Evolutionary conservation across 2,329 filamentous ascomycete genomes (phyloP).

Genomic region (Diaporthe capsici): DNA sequence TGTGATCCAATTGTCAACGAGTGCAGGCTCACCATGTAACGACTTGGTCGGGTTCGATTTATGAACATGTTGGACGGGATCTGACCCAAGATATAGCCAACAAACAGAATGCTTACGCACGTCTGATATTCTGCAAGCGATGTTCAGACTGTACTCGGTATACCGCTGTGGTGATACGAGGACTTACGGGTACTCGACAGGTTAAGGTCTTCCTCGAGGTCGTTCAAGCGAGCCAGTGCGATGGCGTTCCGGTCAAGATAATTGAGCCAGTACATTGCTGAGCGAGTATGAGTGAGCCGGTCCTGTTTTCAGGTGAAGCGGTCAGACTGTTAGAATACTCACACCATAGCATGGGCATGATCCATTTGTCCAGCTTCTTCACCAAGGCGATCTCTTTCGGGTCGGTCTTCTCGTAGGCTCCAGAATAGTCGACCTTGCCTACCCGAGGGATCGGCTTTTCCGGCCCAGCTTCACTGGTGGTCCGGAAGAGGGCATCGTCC

Average conservation of each 20-base stretch:
- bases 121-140: conserved; percentile 59
- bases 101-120: conserved; percentile 64
- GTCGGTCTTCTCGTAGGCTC: conserved; percentile 47
- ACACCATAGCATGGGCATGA: conserved; percentile 56
- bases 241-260: conserved; percentile 68
- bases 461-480: conserved; percentile 20
- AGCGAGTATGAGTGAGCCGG: not conserved
- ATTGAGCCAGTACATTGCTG: conserved; percentile 35
- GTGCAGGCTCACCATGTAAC: conserved; percentile 57
- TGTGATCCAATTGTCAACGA: conserved; percentile 56
- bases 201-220: conserved; percentile 65
- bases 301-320: not conserved
- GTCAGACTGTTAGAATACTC: not conserved
- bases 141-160: not conserved
- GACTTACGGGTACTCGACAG: conserved; percentile 54
- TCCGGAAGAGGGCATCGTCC: conserved; percentile 22
- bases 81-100: conserved; percentile 54
- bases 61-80: conserved; percentile 47
- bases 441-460: conserved; percentile 17
- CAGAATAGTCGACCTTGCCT: conserved; percentile 23
- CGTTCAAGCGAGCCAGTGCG: conserved; percentile 68
- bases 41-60: conserved; percentile 53
- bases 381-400: conserved; percentile 54
- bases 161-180: not conserved
- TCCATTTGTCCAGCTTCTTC: conserved; percentile 54